Evolutionary conservation across 345 rosid species (phyloP), one percentile per base, ranked within the genome.

Genomic region (Melastoma malabathricum): DNA sequence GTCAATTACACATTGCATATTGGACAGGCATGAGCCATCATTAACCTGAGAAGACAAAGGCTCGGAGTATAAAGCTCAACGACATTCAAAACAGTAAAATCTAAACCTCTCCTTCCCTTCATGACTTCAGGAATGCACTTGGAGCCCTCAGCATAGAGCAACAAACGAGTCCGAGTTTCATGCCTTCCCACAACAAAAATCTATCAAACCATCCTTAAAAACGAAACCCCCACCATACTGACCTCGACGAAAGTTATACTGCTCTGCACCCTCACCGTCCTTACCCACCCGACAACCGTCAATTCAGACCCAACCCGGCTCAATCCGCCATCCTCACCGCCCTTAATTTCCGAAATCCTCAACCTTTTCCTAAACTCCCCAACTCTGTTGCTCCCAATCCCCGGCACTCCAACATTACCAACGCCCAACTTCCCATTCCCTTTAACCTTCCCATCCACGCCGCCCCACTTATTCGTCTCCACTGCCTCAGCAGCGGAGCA

Each of bases 21-120:
- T 92, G 1, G 97, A 84, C 51, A 92, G 71, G 68, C 95, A 87
- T 1, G 98, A 87, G 39, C 98, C 95, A 67, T 92, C 98, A 54
- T 87, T 92, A 54, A 92, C 75, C 98, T 86, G 50, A 18, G 17
- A 27, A 15, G 46, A 16, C 20, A 41, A 48, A 31, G 38, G 38
- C 9, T 9, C 7, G 6, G 38, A 31, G 38, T 31, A 31, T 31
- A 31, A 31, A 31, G 38, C 38, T 31, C 10, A 9, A 31, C 9
- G 38, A 6, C 5, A 29, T 34, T 34, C 12, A 34, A 34, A 34
- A 34, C 41, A 34, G 41, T 6, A 34, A 34, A 34, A 34, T 12
- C 41, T 34, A 34, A 34, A 34, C 41, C 12, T 10, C 41, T 29
- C 41, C 2, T 12, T 34, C 12, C 12, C 12, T 34, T 34, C 41